phyloP scores from a whole-genome alignment of 2,329 filamentous ascomycete genomes.

The Paracoccidioides lutzii region DNA sequence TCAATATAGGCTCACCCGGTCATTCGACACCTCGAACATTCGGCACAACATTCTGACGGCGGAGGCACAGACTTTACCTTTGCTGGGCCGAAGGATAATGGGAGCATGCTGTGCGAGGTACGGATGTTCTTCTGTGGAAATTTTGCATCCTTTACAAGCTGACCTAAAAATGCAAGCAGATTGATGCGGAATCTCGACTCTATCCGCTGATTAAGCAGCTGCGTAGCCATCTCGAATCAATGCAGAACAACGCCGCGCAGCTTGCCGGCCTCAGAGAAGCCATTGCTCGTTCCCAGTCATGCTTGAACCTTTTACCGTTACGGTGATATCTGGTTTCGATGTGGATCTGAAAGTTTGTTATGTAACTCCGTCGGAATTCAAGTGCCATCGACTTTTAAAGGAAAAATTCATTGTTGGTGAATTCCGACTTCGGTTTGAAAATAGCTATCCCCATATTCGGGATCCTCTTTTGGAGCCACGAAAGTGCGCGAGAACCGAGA shows the following conservation, averaged over 20 bases:
- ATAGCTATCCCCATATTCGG: not conserved
- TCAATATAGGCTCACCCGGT: conserved; percentile 27
- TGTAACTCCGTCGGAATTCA: no score
- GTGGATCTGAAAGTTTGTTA: not conserved
- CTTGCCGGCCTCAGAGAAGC: conserved; percentile 26
- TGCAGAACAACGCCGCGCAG: conserved; percentile 30
- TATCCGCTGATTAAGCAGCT: conserved; percentile 27
- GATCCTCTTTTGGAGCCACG: not conserved
- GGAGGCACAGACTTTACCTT: conserved; percentile 19
- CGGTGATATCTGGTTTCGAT: conserved; percentile 6
- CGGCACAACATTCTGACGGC: conserved; percentile 7
- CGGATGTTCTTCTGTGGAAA: not conserved
- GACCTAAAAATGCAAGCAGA: conserved; percentile 13
- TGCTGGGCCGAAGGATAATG: conserved; percentile 15
- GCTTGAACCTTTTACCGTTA: conserved; percentile 10
- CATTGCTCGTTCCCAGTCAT: conserved; percentile 21
- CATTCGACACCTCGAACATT: conserved; percentile 24
- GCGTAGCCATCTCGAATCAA: conserved; percentile 32
- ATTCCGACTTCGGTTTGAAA: not conserved
- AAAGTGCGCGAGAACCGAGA: not conserved
- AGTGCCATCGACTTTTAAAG: not conserved
- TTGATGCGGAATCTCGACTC: conserved; percentile 26
- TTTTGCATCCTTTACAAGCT: conserved; percentile 1
- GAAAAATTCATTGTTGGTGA: not conserved
- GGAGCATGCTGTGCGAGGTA: conserved; percentile 25